Base-by-base conservation (phyloP, 2,329 filamentous ascomycete genomes). In the Aureobasidium sp. region DNA sequence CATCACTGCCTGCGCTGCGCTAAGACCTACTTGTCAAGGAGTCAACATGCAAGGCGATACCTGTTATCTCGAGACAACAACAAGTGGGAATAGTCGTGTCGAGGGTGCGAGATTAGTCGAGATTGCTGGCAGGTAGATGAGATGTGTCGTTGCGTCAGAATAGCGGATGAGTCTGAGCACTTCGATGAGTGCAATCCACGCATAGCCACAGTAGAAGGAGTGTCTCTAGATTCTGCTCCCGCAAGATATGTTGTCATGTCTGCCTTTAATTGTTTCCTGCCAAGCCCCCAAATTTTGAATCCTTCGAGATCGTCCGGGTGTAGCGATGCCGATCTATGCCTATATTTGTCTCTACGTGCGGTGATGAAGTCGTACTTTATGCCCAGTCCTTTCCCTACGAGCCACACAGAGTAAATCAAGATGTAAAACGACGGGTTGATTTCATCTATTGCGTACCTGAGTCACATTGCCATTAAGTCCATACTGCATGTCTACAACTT, bases 91-190 rank as follows among this genome's bases (percentile, higher is more conserved):
- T 11, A 13, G 25, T 4, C 10, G 42, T 6, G 2, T 48, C 6
- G 11, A 43, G 20, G 56, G 56, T 20, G 56, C 56, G 42, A 60
- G 56, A 38, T 48, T 48, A 31, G 29, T 60, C 29, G 20, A 48
- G 29, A 18, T 5, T 45, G 40, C 18, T 11, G 23, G 9, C 13
- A 43, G 53, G 11, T 20, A 43, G 38, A 43, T 27, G n/a, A 9
- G 36, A 7, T 42, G 11, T 13, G 33, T 2, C n/a, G n/a, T 27
- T 40, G 4, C 9, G 15, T 20, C 15, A 23, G 11, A 15, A 58
- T 16, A 43, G n/a, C 20, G 1, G 8, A 40, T 23, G 23, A 7
- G n/a, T n/a, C n/a, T n/a, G n/a, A n/a, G n/a, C n/a, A n/a, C n/a
- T n/a, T n/a, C n/a, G n/a, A n/a, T n/a, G n/a, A n/a, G n/a, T n/a